Percentiles rank a stretch among this genome's conserved stretches.
phyloP scores from a whole-genome alignment of 257 asterid species.

The Solanum neorickii region DNA sequence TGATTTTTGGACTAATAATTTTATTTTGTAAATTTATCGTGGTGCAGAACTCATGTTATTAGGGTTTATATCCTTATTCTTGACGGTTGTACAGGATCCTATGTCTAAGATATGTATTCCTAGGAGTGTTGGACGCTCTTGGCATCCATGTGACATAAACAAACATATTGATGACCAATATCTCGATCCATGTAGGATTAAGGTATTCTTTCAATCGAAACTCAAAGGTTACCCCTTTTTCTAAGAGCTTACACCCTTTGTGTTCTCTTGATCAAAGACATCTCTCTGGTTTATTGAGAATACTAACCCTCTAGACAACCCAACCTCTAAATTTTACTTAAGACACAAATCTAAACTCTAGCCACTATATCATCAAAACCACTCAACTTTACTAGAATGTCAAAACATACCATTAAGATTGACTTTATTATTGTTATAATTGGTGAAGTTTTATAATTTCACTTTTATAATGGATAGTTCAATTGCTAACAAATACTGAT shows the following conservation, averaged over 20 bases:
- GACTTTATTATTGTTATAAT: not conserved
- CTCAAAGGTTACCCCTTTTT: too few species aligned
- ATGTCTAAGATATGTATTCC: slow-evolving; percentile 7
- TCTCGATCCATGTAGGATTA: not conserved
- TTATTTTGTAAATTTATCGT: not conserved
- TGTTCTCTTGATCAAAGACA: too few species aligned
- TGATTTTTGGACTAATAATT: not conserved
- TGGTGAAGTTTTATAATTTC: not conserved
- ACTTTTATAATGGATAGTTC: not conserved
- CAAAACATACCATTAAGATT: not conserved
- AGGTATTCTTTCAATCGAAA: not conserved
- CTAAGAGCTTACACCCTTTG: not conserved
- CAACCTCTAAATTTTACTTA: not conserved
- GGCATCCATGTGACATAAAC: slow-evolving; percentile 15
- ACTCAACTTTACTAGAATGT: not conserved
- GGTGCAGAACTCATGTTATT: slow-evolving; percentile 13
- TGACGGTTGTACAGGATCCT: slow-evolving; percentile 3
- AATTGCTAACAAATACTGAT: not conserved
- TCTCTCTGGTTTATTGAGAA: too few species aligned
- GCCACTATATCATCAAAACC: not conserved
- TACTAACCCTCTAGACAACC: not conserved
- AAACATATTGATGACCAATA: not conserved
- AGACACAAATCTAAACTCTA: too few species aligned
- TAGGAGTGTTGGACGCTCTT: not conserved
- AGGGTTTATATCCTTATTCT: slow-evolving; percentile 18